phyloP scores from a whole-genome alignment of 2,329 filamentous ascomycete genomes.

The Colletotrichum sp. region DNA sequence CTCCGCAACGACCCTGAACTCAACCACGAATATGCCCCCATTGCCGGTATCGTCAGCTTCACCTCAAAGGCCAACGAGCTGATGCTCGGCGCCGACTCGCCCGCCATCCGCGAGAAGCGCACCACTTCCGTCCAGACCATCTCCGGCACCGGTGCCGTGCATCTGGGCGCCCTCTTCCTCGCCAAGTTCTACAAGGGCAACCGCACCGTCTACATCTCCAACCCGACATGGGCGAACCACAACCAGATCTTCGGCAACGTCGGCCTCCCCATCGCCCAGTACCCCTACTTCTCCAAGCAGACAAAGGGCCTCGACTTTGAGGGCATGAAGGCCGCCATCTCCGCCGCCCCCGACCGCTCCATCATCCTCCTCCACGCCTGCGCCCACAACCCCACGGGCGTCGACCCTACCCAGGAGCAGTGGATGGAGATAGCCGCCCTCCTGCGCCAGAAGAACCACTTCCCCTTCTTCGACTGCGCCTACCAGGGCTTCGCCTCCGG shows the following conservation, averaged over 20 bases:
- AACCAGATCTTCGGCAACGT: conserved; percentile 98
- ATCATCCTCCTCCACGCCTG: conserved; percentile 94
- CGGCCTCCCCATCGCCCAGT: conserved; percentile 75
- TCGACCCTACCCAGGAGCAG: conserved; percentile 92
- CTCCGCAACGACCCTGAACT: conserved; percentile 86
- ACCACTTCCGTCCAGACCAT: conserved; percentile 88
- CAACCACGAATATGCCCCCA: conserved; percentile 98
- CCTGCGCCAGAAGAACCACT: conserved; percentile 80
- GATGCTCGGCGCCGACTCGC: conserved; percentile 80
- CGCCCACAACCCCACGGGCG: conserved; percentile 97
- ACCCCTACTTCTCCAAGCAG: conserved; percentile 91
- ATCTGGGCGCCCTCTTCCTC: conserved; percentile 93
- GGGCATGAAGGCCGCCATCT: conserved; percentile 79
- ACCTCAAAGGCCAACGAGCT: conserved; percentile 90
- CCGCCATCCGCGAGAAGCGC: conserved; percentile 84
- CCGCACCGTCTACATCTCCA: conserved; percentile 86
- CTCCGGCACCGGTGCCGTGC: conserved; percentile 94
- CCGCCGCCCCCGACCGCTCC: conserved; percentile 75
- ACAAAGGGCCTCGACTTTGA: conserved; percentile 92
- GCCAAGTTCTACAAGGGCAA: conserved; percentile 83
- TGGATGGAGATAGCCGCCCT: conserved; percentile 88
- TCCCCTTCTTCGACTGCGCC: conserved; percentile 97
- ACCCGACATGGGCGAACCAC: conserved; percentile 98
- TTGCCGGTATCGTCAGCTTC: conserved; percentile 85
- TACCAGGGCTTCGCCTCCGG: conserved; percentile 99